A percentile compares a stretch with the other conserved stretches of the same genome.
These are phyloP conservation scores for Populus hybrid DNA, from an alignment of 441 rosid species.

Conservation along the genomic window DNA sequence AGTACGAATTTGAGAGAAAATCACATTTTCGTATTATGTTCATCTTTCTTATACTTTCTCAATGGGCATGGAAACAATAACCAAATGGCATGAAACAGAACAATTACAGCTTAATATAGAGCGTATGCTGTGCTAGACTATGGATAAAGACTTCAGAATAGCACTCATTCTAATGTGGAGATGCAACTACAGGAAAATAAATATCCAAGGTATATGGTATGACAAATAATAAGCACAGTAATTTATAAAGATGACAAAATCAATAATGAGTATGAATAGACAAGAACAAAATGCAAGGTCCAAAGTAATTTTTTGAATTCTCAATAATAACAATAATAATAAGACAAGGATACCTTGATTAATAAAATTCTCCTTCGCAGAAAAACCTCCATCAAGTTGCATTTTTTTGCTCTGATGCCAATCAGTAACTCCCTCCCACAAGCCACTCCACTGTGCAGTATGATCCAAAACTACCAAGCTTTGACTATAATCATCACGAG, in stretches of 20 bases:
- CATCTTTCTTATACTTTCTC: not conserved
- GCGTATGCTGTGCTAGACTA: not conserved
- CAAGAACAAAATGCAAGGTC: not conserved
- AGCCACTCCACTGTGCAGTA: conserved; percentile 27
- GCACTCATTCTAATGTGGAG: not conserved
- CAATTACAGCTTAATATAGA: not conserved
- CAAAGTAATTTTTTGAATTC: not conserved
- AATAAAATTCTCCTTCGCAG: conserved; percentile 28
- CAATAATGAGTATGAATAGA: not conserved
- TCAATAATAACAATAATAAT: not conserved
- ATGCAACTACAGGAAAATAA: not conserved
- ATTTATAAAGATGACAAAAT: not conserved
- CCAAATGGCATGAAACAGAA: not conserved
- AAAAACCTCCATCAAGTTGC: conserved; percentile 30
- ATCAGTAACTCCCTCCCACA: conserved; percentile 33
- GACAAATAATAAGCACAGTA: not conserved
- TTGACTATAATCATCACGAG: conserved; percentile 29
- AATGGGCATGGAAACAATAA: not conserved
- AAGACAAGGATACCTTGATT: conserved; percentile 36
- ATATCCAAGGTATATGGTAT: not conserved
- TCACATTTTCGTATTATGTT: not conserved
- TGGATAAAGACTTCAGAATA: not conserved
- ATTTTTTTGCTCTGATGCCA: conserved; percentile 31
- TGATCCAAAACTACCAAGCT: conserved; percentile 25
- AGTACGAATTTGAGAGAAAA: not conserved